A percentile compares a stretch with the other conserved stretches of the same genome.
These are phyloP conservation scores for Apium graveolens DNA, from an alignment of 129 eudicot genomes.

Conservation along the genomic window DNA sequence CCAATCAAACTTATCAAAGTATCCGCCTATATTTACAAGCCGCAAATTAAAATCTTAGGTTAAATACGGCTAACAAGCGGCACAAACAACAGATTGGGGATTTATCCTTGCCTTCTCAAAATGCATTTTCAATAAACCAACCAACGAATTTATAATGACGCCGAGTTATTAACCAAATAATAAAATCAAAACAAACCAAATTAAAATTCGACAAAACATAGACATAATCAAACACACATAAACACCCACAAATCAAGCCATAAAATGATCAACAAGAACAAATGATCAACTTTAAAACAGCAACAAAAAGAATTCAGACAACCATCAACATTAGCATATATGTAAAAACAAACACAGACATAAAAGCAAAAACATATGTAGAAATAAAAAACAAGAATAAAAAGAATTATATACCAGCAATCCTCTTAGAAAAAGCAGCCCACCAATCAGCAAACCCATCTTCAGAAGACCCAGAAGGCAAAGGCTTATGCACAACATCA, in stretches of 20 bases:
- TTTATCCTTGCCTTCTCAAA: background rate
- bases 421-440: constrained; percentile 27
- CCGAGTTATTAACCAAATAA: background rate
- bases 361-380: too few relatives aligned
- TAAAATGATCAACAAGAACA: background rate
- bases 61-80: background rate
- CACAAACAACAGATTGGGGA: constrained; percentile 7
- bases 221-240: background rate
- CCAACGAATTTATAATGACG: background rate
- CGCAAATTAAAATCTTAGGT: constrained; percentile 1
- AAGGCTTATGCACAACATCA: constrained; percentile 14
- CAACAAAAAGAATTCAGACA: background rate
- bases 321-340: background rate
- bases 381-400: background rate
- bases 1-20: background rate
- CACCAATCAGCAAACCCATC: constrained; percentile 47
- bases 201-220: background rate
- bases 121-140: constrained; percentile 6
- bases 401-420: constrained; percentile 28
- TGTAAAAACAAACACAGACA: background rate
- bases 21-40: background rate
- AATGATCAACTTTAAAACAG: background rate
- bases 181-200: background rate
- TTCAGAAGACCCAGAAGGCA: constrained; percentile 31
- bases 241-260: background rate